A percentile compares a stretch with the other conserved stretches of the same genome.
Evolutionary conservation across 2,329 filamentous ascomycete genomes (phyloP).

Genomic region (Talaromyces funiculosus): DNA sequence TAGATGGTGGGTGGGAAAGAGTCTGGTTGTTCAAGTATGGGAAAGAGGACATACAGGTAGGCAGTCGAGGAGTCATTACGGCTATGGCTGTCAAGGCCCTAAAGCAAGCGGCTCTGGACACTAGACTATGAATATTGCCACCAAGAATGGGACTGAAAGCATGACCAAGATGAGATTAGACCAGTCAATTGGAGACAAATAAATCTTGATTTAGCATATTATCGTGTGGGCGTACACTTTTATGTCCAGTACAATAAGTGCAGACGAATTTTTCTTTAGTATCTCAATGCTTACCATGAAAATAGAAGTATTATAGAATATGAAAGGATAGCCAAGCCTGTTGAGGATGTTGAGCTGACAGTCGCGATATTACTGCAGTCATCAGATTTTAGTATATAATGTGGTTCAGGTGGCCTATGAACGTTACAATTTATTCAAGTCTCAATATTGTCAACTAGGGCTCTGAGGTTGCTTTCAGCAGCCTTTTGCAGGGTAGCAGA

Average conservation of each 20-base stretch:
- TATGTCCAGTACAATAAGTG: neutral
- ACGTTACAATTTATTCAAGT: neutral
- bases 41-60: neutral
- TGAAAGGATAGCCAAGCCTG: neutral
- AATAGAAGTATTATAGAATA: neutral
- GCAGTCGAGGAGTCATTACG: neutral
- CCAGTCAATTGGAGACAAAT: no score
- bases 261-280: neutral
- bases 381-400: no score
- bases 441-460: neutral
- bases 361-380: no score
- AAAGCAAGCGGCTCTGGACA: neutral
- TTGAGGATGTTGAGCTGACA: neutral
- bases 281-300: neutral
- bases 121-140: neutral
- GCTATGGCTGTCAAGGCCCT: neutral
- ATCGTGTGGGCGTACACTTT: no score
- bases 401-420: no score
- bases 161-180: no score
- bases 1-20: neutral
- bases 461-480: neutral
- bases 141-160: no score
- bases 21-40: neutral
- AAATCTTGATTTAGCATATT: no score
- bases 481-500: neutral